These are phyloP conservation scores for Tricholoma furcatifolium DNA, from an alignment of 768 basidiomycete species.

Conservation along the genomic window DNA sequence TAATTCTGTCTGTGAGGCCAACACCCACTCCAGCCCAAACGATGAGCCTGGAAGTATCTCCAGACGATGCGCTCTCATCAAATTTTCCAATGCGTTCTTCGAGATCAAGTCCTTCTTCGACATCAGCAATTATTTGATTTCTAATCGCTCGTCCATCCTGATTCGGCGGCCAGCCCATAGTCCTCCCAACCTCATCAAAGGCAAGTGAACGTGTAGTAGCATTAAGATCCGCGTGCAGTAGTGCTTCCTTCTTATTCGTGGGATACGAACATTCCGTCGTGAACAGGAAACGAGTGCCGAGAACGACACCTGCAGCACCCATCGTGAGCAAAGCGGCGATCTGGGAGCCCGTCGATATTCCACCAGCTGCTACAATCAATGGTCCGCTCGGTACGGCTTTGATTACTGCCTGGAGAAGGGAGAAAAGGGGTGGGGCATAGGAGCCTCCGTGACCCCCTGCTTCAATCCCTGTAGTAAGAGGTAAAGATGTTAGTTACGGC, in stretches of 20 bases:
- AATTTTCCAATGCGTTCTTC: constrained; percentile 25
- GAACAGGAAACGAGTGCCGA: constrained; percentile 49
- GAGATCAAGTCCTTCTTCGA: constrained; percentile 24
- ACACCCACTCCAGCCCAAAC: constrained; percentile 45
- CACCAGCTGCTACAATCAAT: constrained; percentile 48
- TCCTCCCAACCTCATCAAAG: constrained; percentile 31
- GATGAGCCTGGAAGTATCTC: constrained; percentile 30
- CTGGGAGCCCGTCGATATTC: constrained; percentile 43
- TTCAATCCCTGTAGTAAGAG: constrained; percentile 36
- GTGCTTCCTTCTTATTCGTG: constrained; percentile 33
- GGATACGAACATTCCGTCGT: constrained; percentile 42
- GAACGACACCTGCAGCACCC: constrained; percentile 43
- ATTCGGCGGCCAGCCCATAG: constrained; percentile 6
- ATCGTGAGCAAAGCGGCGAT: constrained; percentile 39
- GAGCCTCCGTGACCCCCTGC: constrained; percentile 47
- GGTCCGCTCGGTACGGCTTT: constrained; percentile 28
- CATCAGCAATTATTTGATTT: constrained; percentile 1
- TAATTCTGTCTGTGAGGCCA: constrained; percentile 23
- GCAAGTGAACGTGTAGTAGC: constrained; percentile 36
- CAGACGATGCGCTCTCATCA: constrained; percentile 27
- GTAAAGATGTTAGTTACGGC: constrained; percentile 22
- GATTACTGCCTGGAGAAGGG: constrained; percentile 35
- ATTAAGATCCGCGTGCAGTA: constrained; percentile 31
- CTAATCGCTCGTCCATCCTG: constrained; percentile 4
- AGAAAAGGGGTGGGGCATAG: constrained; percentile 35